These are phyloP conservation scores for Mikania micrantha DNA, from an alignment of 129 eudicot species.

Conservation along the genomic window DNA sequence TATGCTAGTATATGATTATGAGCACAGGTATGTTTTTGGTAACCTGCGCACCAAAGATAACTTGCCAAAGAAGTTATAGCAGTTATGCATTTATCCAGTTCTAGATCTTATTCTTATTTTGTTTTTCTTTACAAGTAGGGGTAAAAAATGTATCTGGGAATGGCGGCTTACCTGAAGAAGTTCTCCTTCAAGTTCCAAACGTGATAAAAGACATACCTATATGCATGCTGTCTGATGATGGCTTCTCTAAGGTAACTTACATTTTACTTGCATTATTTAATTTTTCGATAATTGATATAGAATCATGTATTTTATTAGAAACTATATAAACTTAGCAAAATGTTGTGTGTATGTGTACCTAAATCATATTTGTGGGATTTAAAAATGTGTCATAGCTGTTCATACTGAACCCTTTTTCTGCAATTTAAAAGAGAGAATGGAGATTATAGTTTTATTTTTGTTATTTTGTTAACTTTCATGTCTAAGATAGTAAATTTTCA, in stretches of 20 bases:
- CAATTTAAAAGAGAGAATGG: neutral
- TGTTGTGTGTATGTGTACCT: neutral
- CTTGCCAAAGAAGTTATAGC: neutral
- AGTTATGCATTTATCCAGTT: neutral
- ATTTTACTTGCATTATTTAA: no score
- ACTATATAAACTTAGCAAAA: neutral
- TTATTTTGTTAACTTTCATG: neutral
- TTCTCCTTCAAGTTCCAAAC: conserved; percentile 58
- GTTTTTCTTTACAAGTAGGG: conserved; percentile 33
- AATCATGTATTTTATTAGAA: neutral
- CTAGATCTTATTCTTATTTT: conserved; percentile 1
- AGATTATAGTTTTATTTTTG: neutral
- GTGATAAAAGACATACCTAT: conserved; percentile 45
- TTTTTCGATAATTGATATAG: neutral
- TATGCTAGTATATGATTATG: neutral
- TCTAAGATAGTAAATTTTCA: neutral
- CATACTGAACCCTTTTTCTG: neutral
- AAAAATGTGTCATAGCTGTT: neutral
- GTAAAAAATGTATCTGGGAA: conserved; percentile 33
- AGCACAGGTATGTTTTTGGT: neutral
- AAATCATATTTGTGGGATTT: neutral
- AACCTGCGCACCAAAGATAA: conserved; percentile 7
- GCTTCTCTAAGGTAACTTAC: conserved; percentile 61
- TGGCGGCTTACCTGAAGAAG: conserved; percentile 22
- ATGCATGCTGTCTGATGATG: conserved; percentile 56